Conservation (phyloP, 1,139 yeast genomes). For the Geotrichum cucujoidarum region DNA sequence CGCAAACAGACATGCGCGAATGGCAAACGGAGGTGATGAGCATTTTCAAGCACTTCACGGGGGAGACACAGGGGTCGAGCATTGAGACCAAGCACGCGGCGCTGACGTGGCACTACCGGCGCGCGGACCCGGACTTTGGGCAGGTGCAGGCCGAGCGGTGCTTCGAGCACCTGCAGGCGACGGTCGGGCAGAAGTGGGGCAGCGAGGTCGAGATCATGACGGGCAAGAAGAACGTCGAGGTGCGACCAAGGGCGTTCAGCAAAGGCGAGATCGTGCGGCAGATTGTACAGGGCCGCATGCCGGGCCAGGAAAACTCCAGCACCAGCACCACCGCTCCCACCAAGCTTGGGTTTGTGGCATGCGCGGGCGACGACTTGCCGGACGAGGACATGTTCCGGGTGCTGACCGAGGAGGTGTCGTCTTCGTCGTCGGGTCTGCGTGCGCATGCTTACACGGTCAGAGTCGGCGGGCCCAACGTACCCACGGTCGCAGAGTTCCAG, state of each 20-base stretch:
- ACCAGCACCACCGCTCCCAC: background rate
- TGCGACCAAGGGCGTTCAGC: conserved; percentile 86
- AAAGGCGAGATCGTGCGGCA: conserved; percentile 93
- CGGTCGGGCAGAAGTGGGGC: conserved; percentile 54
- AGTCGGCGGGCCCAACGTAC: conserved; percentile 89
- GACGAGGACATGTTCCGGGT: conserved; percentile 96
- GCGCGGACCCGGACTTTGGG: conserved; percentile 91
- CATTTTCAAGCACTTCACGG: conserved; percentile 69
- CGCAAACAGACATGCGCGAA: conserved; percentile 69
- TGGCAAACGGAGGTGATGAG: conserved; percentile 84
- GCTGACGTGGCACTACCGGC: conserved; percentile 94
- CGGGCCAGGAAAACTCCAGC: background rate
- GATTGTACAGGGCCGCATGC: conserved; percentile 41
- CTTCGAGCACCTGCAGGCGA: conserved; percentile 54
- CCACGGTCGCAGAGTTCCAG: conserved; percentile 84
- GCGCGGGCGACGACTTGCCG: conserved; percentile 92
- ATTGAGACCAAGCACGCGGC: conserved; percentile 91
- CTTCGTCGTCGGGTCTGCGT: too few relatives aligned
- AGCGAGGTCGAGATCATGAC: conserved; percentile 87
- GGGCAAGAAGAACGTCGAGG: conserved; percentile 95
- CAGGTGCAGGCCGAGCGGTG: conserved; percentile 76
- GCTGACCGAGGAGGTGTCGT: conserved; percentile 38
- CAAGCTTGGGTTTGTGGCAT: conserved; percentile 72
- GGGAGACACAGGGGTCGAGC: conserved; percentile 83
- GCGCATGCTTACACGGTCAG: conserved; percentile 82